A percentile compares a stretch with the other conserved stretches of the same genome.
Conservation (phyloP, 2,329 filamentous ascomycete species). For the Emericellopsis atlantica region DNA sequence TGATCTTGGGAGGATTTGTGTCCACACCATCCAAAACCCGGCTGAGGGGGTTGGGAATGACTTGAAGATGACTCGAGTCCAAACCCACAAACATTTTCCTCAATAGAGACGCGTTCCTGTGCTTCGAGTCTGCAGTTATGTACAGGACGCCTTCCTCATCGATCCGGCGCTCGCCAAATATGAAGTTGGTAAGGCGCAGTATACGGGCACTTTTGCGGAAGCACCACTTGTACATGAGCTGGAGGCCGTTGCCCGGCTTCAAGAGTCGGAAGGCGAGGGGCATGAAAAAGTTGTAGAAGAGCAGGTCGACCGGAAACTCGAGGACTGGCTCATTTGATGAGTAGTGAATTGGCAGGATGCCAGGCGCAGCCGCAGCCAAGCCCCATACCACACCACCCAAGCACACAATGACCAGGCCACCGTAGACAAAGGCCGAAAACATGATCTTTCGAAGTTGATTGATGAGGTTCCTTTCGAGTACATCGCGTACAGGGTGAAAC, state of each 20-base stretch:
- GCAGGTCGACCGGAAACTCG: conserved; percentile 85
- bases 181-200: conserved; percentile 78
- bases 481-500: conserved; percentile 94
- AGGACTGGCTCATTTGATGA: conserved; percentile 83
- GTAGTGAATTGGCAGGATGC: conserved; percentile 83
- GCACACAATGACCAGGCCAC: conserved; percentile 81
- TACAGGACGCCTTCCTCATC: conserved; percentile 70
- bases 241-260: conserved; percentile 72
- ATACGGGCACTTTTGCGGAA: conserved; percentile 74
- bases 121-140: conserved; percentile 20
- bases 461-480: conserved; percentile 81
- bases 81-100: conserved; percentile 30
- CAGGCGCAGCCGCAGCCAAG: conserved; percentile 53
- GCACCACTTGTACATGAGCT: conserved; percentile 91
- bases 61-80: conserved; percentile 23
- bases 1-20: conserved; percentile 23
- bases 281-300: conserved; percentile 96
- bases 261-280: conserved; percentile 75
- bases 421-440: conserved; percentile 93
- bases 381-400: conserved; percentile 93
- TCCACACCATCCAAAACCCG: conserved; percentile 37
- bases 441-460: conserved; percentile 93
- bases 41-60: conserved; percentile 44
- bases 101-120: too few relatives aligned
- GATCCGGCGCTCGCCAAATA: conserved; percentile 70